Conservation (phyloP, 2,329 filamentous ascomycete species). For the Ascochyta lentis region DNA sequence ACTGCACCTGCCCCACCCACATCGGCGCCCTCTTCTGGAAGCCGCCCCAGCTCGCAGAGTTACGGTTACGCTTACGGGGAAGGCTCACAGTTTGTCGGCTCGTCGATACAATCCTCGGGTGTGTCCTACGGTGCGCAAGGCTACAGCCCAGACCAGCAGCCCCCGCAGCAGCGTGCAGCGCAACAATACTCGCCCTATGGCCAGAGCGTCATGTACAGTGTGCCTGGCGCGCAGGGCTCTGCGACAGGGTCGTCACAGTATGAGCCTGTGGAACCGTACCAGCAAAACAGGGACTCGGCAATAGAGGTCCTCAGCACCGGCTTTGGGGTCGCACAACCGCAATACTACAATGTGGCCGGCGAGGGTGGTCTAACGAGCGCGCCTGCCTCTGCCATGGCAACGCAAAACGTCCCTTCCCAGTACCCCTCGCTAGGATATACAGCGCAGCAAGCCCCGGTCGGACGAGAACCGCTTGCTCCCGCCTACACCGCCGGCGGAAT, state of each 20-base stretch:
- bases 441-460: slow-evolving; percentile 66
- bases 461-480: slow-evolving; percentile 57
- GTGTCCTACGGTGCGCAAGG: slow-evolving; percentile 70
- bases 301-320: slow-evolving; percentile 76
- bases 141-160: slow-evolving; percentile 62
- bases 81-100: slow-evolving; percentile 61
- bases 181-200: slow-evolving; percentile 62
- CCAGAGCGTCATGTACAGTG: slow-evolving; percentile 79
- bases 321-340: slow-evolving; percentile 70
- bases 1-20: slow-evolving; percentile 52
- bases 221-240: slow-evolving; percentile 52
- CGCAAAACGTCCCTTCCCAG: slow-evolving; percentile 70
- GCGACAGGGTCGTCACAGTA: slow-evolving; percentile 67
- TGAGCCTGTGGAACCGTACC: slow-evolving; percentile 77
- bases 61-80: slow-evolving; percentile 62
- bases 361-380: slow-evolving; percentile 66
- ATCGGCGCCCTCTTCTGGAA: slow-evolving; percentile 49
- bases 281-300: slow-evolving; percentile 70
- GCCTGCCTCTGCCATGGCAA: slow-evolving; percentile 64
- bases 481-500: slow-evolving; percentile 60
- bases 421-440: slow-evolving; percentile 64
- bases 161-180: slow-evolving; percentile 60
- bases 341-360: slow-evolving; percentile 72
- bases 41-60: slow-evolving; percentile 49
- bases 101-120: slow-evolving; percentile 57